Base-by-base conservation (phyloP, 140 eudicot genomes). In the Cichorium intybus region DNA sequence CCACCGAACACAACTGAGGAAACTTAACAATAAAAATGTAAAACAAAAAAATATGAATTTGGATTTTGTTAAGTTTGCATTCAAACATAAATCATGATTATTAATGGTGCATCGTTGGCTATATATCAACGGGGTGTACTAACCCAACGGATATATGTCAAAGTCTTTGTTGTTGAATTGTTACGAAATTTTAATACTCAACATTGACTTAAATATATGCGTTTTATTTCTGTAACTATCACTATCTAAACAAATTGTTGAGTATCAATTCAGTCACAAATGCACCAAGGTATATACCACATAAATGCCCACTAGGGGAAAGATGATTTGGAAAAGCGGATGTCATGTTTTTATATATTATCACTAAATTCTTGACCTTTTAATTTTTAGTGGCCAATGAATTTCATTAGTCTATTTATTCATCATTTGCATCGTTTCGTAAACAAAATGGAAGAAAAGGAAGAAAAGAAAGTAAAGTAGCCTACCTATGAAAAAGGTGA, bases 401-500 rank as follows among this genome's bases (percentile, higher is more conserved):
- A 62, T 62, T 75, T 61, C 52, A n/a, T 26, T 46, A 7, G 74
- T 58, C 79, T 59, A 51, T 27, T 7, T 50, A 26, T 34, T 43
- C 50, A 59, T 67, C 80, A 67, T 60, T 67, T 10, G 8, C 2
- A 3, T 14, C 18, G 18, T 34, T 56, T 24, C n/a, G 11, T 12
- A 14, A 51, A 39, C 28, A 49, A 21, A 52, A 50, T 1, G 3
- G 15, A 43, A 43, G 18, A 49, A 60, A 47, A 15, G 39, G 10
- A 56, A 28, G 27, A 10, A 46, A 65, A 18, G 10, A 28, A 26
- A 18, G 72, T 39, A 28, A 47, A 24, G 46, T 45, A 58, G 55
- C 84, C 78, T 73, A 93, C 99, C 99, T 69, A 89, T 93, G 86
- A 93, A 89, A 78, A 86, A 93, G 60, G 99, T 89, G 35, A 93